Evolutionary conservation across 78 protist genomes (phyloP).

Genomic region (Dictyostelium purpureum): DNA sequence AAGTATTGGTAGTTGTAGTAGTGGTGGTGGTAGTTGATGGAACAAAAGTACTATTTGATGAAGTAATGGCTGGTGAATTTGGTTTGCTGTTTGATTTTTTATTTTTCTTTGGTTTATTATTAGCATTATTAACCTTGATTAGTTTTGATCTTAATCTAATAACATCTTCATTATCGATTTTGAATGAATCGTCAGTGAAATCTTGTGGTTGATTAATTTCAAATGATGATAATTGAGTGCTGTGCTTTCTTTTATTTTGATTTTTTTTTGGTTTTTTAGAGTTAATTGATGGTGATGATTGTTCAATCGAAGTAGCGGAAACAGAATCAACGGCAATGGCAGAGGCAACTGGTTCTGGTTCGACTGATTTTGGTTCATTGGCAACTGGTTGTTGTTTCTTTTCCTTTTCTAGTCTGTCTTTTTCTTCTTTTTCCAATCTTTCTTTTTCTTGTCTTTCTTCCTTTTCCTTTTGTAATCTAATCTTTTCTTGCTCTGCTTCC

Average conservation of each 20-base stretch:
- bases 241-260: constrained; percentile 55
- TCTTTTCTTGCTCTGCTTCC: not conserved
- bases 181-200: not conserved
- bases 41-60: not conserved
- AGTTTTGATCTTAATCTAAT: constrained; percentile 42
- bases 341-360: not conserved
- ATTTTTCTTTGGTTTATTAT: constrained; percentile 4
- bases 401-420: not conserved
- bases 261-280: constrained; percentile 1
- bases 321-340: not conserved
- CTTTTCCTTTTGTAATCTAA: not conserved
- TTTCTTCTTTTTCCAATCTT: not conserved
- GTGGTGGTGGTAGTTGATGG: not conserved
- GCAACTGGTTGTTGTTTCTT: not conserved
- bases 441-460: not conserved
- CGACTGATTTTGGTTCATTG: not conserved
- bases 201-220: constrained; percentile 37
- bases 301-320: not conserved
- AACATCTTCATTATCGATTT: not conserved
- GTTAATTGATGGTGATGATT: not conserved
- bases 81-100: not conserved
- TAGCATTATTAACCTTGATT: not conserved
- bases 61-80: constrained; percentile 26
- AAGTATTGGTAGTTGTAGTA: not conserved
- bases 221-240: constrained; percentile 30